phyloP scores from a whole-genome alignment of 768 basidiomycete species.

The Pulveroboletus sp. region DNA sequence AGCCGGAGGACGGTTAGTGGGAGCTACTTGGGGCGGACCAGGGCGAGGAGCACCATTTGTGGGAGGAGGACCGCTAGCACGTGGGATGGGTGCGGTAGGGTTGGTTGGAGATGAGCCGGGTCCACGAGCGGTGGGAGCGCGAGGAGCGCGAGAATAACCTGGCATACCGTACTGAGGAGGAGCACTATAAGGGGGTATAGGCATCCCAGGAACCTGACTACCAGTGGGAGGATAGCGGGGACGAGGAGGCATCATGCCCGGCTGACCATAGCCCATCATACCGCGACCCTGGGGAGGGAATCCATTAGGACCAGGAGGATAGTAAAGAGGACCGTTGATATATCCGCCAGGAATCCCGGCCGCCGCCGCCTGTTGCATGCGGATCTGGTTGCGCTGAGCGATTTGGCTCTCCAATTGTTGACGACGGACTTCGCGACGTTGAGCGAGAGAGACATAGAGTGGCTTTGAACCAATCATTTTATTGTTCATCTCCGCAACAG shows the following conservation, averaged over 20 bases:
- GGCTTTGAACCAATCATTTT: conserved; percentile 99
- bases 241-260: conserved; percentile 84
- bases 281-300: conserved; percentile 65
- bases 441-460: conserved; percentile 96
- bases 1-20: conserved; percentile 41
- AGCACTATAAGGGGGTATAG: conserved; percentile 69
- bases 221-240: conserved; percentile 73
- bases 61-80: conserved; percentile 57
- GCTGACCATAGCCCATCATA: conserved; percentile 81
- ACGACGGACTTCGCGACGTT: conserved; percentile 95
- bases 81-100: conserved; percentile 57
- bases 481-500: conserved; percentile 99
- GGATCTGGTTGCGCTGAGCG: conserved; percentile 91
- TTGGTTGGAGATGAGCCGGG: conserved; percentile 68
- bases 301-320: conserved; percentile 67
- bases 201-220: conserved; percentile 71
- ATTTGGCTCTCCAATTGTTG: conserved; percentile 99
- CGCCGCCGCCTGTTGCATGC: conserved; percentile 93
- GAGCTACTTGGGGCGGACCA: conserved; percentile 35
- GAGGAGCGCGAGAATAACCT: conserved; percentile 57
- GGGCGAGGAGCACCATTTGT: conserved; percentile 52
- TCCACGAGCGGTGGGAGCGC: conserved; percentile 61
- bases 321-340: conserved; percentile 55
- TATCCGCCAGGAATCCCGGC: conserved; percentile 66
- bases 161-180: conserved; percentile 76